phyloP scores from a whole-genome alignment of 495 filamentous ascomycete species.

The Parmelia sp. region DNA sequence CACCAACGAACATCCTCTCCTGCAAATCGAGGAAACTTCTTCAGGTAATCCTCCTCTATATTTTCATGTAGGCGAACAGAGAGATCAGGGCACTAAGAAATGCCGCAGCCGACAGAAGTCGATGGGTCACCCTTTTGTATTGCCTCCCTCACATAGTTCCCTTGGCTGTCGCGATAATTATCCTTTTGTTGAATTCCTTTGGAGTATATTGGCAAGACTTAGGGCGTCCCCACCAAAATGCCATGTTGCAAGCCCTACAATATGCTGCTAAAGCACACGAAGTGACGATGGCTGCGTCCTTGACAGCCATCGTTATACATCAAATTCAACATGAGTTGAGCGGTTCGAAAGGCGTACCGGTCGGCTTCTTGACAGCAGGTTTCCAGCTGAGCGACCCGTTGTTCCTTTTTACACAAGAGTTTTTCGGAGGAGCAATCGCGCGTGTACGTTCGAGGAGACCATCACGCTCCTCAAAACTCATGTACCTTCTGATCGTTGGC shows the following conservation, averaged over 20 bases:
- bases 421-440: conserved; percentile 12
- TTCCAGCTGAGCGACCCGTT: conserved; percentile 12
- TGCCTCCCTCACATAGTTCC: conserved; percentile 9
- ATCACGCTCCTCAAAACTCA: neutral
- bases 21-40: neutral
- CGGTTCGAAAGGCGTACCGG: conserved; percentile 13
- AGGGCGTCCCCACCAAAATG: too few relatives aligned
- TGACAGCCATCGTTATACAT: conserved; percentile 11
- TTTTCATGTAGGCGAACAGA: neutral
- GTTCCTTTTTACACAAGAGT: conserved; percentile 10
- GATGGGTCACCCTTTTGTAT: conserved; percentile 1
- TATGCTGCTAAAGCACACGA: too few relatives aligned
- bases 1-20: neutral
- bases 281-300: too few relatives aligned
- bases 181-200: too few relatives aligned
- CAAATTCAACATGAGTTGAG: conserved; percentile 10
- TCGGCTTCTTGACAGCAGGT: conserved; percentile 19
- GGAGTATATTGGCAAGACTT: too few relatives aligned
- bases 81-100: neutral
- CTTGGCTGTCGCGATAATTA: conserved; percentile 13
- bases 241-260: too few relatives aligned
- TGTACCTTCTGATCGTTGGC: conserved; percentile 8
- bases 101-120: neutral
- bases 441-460: neutral
- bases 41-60: neutral